Conservation (phyloP, 2,329 filamentous ascomycete genomes). For the Triangularia setosa region DNA sequence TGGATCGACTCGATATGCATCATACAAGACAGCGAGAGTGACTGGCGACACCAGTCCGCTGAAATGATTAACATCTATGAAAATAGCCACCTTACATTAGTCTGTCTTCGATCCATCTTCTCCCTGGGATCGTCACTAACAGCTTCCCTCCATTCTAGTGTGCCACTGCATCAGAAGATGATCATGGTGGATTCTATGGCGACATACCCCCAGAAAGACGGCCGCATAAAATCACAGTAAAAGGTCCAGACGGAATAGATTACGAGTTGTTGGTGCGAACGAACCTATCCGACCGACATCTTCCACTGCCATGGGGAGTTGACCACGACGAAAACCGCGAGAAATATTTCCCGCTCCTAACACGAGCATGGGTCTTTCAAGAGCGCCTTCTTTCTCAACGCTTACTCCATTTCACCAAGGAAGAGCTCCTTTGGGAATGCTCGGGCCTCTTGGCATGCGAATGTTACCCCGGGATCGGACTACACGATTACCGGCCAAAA, state of each 20-base stretch:
- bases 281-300: neutral
- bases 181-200: neutral
- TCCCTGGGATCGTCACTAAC: neutral
- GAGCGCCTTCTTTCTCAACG: neutral
- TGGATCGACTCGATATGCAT: conserved; percentile 13
- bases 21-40: neutral
- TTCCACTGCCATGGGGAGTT: neutral
- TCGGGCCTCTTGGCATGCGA: neutral
- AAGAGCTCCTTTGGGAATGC: neutral
- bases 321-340: neutral
- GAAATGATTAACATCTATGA: neutral
- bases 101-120: neutral
- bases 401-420: neutral
- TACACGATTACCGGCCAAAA: neutral
- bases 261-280: neutral
- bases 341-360: neutral
- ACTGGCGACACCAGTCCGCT: neutral
- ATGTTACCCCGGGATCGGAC: neutral
- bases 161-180: neutral
- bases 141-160: neutral
- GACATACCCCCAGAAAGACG: neutral
- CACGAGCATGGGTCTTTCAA: neutral
- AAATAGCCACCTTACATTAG: neutral
- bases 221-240: neutral
- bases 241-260: neutral